Conservation (phyloP, 192 early-diverging fungal genomes). For the Jimgerdemannia flammicorona region DNA sequence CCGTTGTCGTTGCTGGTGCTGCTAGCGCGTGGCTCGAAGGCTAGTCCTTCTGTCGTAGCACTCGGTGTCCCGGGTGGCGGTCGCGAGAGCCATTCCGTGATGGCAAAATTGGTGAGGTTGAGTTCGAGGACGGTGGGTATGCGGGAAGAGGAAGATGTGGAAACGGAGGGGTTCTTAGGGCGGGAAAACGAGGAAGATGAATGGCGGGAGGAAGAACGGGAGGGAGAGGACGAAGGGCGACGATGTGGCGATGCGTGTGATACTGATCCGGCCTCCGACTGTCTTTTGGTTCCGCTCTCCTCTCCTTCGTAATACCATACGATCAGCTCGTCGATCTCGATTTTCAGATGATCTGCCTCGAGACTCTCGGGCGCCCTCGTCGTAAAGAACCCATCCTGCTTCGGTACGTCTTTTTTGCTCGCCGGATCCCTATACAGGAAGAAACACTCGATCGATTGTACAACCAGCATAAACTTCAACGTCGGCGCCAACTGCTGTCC, state of each 20-base stretch:
- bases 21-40: not conserved
- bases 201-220: constrained; percentile 2
- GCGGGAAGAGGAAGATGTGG: too few species aligned
- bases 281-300: not conserved
- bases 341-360: constrained; percentile 1
- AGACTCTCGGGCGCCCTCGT: not conserved
- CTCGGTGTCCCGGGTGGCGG: not conserved
- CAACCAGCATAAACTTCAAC: constrained; percentile 3
- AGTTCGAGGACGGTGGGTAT: not conserved
- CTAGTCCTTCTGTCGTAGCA: not conserved
- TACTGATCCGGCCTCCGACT: not conserved
- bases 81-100: not conserved
- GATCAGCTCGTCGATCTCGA: not conserved
- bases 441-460: constrained; percentile 3
- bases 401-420: not conserved
- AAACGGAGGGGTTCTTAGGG: not conserved
- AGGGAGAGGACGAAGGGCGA: constrained; percentile 3
- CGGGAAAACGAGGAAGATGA: not conserved
- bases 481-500: not conserved
- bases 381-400: not conserved
- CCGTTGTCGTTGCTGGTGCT: not conserved
- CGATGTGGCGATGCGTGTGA: not conserved
- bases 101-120: not conserved
- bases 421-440: constrained; percentile 8
- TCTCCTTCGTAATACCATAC: not conserved